A percentile compares a stretch with the other conserved stretches of the same genome.
Evolutionary conservation across 352 stramenopile genomes (phyloP).

Genomic region (Globisporangium mamillatum): DNA sequence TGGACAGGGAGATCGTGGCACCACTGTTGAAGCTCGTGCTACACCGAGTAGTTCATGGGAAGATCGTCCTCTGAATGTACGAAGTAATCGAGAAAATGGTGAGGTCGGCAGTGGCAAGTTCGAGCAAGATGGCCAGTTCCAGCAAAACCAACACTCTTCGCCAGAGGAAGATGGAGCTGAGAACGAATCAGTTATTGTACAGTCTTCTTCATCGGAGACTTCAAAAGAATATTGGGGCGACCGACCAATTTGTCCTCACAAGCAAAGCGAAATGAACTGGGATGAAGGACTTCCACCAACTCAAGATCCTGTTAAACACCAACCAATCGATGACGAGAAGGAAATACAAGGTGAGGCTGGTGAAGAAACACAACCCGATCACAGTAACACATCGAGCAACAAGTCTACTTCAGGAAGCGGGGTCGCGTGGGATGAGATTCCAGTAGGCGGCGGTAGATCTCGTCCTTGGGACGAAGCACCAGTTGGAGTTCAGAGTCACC

Average conservation of each 20-base stretch:
- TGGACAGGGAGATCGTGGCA: neutral
- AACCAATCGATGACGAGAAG: neutral
- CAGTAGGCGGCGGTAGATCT: neutral
- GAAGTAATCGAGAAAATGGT: neutral
- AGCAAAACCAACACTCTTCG: neutral
- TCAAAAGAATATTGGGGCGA: constrained; percentile 16
- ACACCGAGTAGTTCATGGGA: constrained; percentile 2
- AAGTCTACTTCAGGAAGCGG: neutral
- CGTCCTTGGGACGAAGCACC: constrained; percentile 6
- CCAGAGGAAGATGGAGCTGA: constrained; percentile 3
- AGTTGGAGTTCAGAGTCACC: neutral
- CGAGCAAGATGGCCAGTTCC: neutral
- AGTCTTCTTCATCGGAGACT: neutral
- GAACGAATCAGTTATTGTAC: neutral
- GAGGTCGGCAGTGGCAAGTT: neutral
- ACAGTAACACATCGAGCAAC: neutral
- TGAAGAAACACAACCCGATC: neutral
- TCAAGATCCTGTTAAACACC: neutral
- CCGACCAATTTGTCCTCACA: constrained; percentile 14
- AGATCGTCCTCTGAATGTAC: constrained; percentile 13
- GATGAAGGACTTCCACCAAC: neutral
- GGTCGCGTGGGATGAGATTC: constrained; percentile 1
- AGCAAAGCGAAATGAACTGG: constrained; percentile 2
- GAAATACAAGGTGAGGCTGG: neutral
- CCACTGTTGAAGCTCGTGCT: neutral